Percentiles rank a stretch among this genome's conserved stretches.
Conservation (phyloP, 805 yeast species). For the Ogataea glucozyma region DNA sequence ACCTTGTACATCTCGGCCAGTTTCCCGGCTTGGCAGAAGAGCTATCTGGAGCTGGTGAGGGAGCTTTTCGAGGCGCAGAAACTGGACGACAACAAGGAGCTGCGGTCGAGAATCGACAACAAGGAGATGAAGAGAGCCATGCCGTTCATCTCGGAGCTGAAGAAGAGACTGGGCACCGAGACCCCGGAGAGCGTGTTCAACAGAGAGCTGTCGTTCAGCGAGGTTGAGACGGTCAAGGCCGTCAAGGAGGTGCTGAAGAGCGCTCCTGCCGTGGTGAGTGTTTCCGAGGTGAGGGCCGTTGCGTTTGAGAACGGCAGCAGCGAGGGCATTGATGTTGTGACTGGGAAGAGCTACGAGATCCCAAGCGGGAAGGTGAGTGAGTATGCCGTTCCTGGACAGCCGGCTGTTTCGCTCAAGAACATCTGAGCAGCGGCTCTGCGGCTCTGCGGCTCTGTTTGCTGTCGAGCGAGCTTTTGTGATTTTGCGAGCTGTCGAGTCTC, state of each 20-base stretch:
- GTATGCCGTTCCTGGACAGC: constrained; percentile 88
- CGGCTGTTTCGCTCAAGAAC: constrained; percentile 80
- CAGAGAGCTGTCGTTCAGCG: constrained; percentile 84
- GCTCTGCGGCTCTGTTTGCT: too few relatives aligned
- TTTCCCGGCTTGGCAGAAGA: constrained; percentile 73
- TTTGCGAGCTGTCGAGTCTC: too few relatives aligned
- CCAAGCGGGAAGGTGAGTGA: constrained; percentile 70
- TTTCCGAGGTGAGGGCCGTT: constrained; percentile 60
- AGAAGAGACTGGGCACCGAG: constrained; percentile 73
- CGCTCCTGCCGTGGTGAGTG: constrained; percentile 60
- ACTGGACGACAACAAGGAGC: constrained; percentile 62
- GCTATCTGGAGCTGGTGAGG: constrained; percentile 66
- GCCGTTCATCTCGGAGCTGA: constrained; percentile 90
- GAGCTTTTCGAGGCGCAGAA: constrained; percentile 66
- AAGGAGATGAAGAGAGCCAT: constrained; percentile 96
- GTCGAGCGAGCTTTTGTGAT: too few relatives aligned
- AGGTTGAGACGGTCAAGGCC: constrained; percentile 61
- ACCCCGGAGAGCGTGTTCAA: constrained; percentile 79
- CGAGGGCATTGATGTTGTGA: constrained; percentile 61
- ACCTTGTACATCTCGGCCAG: constrained; percentile 72
- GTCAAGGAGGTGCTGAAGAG: constrained; percentile 58
- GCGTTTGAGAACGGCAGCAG: constrained; percentile 62
- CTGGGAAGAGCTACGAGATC: constrained; percentile 71
- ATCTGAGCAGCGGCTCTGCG: constrained; percentile 25
- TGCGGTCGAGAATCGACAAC: constrained; percentile 65